Percentiles rank a stretch among this genome's conserved stretches.
Evolutionary conservation across 192 early-diverging fungal genomes (phyloP).

Genomic region (Coemansia sp.): DNA sequence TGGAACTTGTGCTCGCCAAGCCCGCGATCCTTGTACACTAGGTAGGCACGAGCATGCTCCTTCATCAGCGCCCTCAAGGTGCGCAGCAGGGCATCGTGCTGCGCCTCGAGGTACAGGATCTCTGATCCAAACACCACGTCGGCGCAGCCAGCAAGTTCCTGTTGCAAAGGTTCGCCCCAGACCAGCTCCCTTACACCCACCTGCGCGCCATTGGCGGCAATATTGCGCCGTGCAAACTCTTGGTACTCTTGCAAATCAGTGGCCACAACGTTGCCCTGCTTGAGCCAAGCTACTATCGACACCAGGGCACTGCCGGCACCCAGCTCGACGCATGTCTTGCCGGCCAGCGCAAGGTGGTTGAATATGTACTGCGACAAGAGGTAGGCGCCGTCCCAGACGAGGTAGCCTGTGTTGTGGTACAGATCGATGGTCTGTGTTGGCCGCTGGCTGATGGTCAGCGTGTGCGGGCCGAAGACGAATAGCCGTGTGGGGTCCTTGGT

Average conservation of each 20-base stretch:
- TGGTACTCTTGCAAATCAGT: slow-evolving; percentile 21
- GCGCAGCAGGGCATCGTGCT: slow-evolving; percentile 11
- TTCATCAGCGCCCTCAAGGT: slow-evolving; percentile 17
- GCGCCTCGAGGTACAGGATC: slow-evolving; percentile 24
- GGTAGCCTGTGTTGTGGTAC: slow-evolving; percentile 22
- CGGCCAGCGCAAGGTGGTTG: background rate
- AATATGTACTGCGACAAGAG: slow-evolving; percentile 19
- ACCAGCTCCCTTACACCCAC: slow-evolving; percentile 11
- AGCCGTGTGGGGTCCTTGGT: slow-evolving; percentile 4
- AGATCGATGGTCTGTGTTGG: slow-evolving; percentile 9
- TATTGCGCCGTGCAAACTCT: slow-evolving; percentile 9
- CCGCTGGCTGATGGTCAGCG: slow-evolving; percentile 11
- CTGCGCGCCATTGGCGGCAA: background rate
- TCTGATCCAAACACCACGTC: slow-evolving; percentile 28
- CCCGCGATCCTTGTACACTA: slow-evolving; percentile 24
- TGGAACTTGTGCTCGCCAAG: slow-evolving; percentile 14
- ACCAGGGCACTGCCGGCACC: slow-evolving; percentile 25
- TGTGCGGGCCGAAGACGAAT: slow-evolving; percentile 28
- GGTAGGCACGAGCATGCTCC: slow-evolving; percentile 7
- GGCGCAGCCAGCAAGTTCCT: background rate
- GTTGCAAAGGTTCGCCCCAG: slow-evolving; percentile 3
- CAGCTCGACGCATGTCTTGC: slow-evolving; percentile 20
- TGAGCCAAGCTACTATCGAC: slow-evolving; percentile 11
- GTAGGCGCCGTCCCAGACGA: slow-evolving; percentile 35
- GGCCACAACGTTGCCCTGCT: slow-evolving; percentile 9